These are phyloP conservation scores for Lepidium didymum DNA, from an alignment of 345 rosid species.

Conservation along the genomic window DNA sequence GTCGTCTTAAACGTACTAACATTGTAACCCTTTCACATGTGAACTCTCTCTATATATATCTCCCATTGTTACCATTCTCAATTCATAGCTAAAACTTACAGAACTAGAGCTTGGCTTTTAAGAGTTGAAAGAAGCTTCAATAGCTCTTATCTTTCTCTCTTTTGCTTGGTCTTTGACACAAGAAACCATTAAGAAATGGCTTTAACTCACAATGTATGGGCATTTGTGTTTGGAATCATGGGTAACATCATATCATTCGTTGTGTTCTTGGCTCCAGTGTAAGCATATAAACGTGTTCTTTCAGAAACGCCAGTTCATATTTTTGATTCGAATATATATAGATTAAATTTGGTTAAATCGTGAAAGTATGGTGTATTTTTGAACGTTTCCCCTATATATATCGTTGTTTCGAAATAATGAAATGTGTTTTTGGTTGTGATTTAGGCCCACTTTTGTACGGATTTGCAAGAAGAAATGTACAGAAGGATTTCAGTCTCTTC, in stretches of 20 bases:
- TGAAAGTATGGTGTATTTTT: no score
- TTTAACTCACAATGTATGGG: conserved; percentile 25
- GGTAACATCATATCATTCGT: conserved; percentile 46
- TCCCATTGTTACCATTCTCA: conserved; percentile 1
- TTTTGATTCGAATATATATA: no score
- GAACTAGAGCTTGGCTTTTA: conserved; percentile 16
- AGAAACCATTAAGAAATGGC: conserved; percentile 17
- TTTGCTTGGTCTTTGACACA: neutral
- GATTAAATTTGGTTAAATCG: no score
- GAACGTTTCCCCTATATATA: no score
- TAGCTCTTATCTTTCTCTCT: conserved; percentile 16
- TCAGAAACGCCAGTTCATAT: no score
- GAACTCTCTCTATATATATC: conserved; percentile 23
- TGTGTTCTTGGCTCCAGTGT: conserved; percentile 60
- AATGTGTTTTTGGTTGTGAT: neutral
- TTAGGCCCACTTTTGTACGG: conserved; percentile 58
- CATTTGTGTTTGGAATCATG: conserved; percentile 31
- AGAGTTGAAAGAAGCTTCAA: conserved; percentile 6
- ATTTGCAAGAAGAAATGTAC: conserved; percentile 60
- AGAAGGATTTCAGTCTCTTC: conserved; percentile 65
- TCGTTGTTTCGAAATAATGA: neutral
- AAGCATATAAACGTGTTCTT: conserved; percentile 21
- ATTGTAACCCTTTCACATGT: conserved; percentile 23
- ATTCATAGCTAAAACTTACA: conserved; percentile 17
- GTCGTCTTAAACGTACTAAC: conserved; percentile 19